Evolutionary conservation across 495 filamentous ascomycete genomes (phyloP).

Genomic region (Neurospora africana): DNA sequence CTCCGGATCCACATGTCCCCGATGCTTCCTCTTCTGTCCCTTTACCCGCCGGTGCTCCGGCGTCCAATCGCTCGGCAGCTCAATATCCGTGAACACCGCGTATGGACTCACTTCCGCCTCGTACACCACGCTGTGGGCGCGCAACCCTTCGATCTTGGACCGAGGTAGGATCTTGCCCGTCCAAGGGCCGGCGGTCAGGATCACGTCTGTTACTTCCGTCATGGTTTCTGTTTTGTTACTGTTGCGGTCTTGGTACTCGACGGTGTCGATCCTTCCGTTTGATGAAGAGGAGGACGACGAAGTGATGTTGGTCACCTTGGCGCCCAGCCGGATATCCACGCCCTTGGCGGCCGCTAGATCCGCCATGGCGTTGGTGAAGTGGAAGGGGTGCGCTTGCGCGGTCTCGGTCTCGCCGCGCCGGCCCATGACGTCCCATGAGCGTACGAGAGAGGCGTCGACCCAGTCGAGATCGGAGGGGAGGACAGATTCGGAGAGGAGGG

Average conservation of each 20-base stretch:
- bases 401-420: slow-evolving; percentile 53
- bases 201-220: slow-evolving; percentile 65
- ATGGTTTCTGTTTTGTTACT: slow-evolving; percentile 36
- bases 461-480: slow-evolving; percentile 80
- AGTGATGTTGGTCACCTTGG: slow-evolving; percentile 42
- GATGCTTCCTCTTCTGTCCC: slow-evolving; percentile 43
- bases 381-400: slow-evolving; percentile 88
- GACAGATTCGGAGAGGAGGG: slow-evolving; percentile 47
- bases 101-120: slow-evolving; percentile 70
- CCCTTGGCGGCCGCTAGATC: slow-evolving; percentile 67
- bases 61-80: slow-evolving; percentile 51
- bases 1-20: slow-evolving; percentile 66
- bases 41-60: slow-evolving; percentile 30
- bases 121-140: slow-evolving; percentile 89
- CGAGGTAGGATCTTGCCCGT: slow-evolving; percentile 61
- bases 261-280: slow-evolving; percentile 40
- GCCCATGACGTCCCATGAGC: slow-evolving; percentile 76
- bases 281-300: not conserved
- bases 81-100: slow-evolving; percentile 84
- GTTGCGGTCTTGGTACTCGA: slow-evolving; percentile 65
- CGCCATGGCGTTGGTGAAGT: slow-evolving; percentile 84
- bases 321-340: slow-evolving; percentile 57
- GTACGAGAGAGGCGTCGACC: slow-evolving; percentile 58
- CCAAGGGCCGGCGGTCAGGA: slow-evolving; percentile 88
- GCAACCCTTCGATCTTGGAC: slow-evolving; percentile 66